Evolutionary conservation across 139 green algal species (phyloP), one percentile per base, ranked within the genome.

Genomic region (Coccomyxa sp.): DNA sequence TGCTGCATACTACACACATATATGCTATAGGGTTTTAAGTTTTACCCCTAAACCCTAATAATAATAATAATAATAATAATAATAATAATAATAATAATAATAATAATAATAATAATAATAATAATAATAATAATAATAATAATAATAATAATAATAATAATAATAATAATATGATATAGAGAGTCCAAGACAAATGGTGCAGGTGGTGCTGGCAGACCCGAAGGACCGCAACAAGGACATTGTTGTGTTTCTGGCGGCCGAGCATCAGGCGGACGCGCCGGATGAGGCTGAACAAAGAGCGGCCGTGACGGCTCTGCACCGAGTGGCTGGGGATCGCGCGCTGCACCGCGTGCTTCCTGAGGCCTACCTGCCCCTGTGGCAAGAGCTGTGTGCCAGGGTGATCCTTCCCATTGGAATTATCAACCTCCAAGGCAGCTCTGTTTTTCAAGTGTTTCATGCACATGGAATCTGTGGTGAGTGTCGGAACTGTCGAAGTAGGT

Each of bases 181-280:
- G 60, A 9, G 21, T 28, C 9, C 4, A 38, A 25, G 38, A 63
- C 38, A 66, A 1, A 27, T 67, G 71, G 57, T 67, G 32, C 87
- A 95, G 89, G 94, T 96, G 30, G 91, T 97, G 57, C 83, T 97
- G 75, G 90, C 90, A 0, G 89, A 97, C 86, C 75, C 86, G 0
- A 94, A 94, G 82, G 79, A 87, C 30, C 67, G 58, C 21, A 90
- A 97, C 58, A 86, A 89, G 31, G 93, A 96, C 80, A 68, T 94
- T 0, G 91, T 97, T n/a, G 82, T 94, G 16, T 96, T 95, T 77
- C 86, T 96, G 85, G 89, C 90, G 45, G 83, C 83, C 16, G 67
- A 81, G 27, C 67, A 86, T 58, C 87, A 90, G 0, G 87, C 87
- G 3, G 32, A 27, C 15, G 83, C 66, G 13, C 83, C 88, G 58